Evolutionary conservation across 805 yeast genomes (phyloP), one percentile per base, ranked within the genome.

Genomic region (Pichia pseudocactophila): DNA sequence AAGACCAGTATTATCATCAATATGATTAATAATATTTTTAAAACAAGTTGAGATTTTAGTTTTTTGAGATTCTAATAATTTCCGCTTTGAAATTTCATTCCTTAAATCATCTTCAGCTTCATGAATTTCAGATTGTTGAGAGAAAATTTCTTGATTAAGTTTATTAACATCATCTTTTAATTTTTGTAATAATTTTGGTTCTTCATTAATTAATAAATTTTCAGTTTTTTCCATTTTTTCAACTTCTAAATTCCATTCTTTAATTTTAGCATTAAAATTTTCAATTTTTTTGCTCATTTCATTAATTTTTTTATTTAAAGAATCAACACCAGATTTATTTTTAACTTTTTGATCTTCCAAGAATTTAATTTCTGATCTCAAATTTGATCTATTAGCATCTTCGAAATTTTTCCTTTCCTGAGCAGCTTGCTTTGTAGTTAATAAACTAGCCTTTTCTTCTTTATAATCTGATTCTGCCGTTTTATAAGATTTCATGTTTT

Each of bases 301-400:
- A 5, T 50, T 44, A 27, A 66, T 46, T 27, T 55, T 53, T 27
- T 52, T 44, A 38, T 61, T 62, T 39, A 60, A 65, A 18, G 64
- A 61, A 0, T 63, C 47, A 12, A 63, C 61, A 45, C 67, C 59
- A 35, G 53, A 43, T 34, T 62, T 68, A 6, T 65, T 53, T 27
- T 59, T 56, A 43, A 67, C 55, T 46, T 67, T 62, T 3, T 66
- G 56, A 39, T 67, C 72, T 48, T 69, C 74, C 16, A 68, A 45
- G 49, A 61, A 59, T 38, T 66, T 65, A 34, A 66, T 65, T 42
- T 69, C 73, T 36, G 62, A 63, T 36, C 65, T 62, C 41, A 66
- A 51, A 41, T 64, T 59, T 19, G 64, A 54, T 43, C 71, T 58
- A 50, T 64, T 67, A 12, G 58, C 57, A 47, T 68, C 72, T 43